These are phyloP conservation scores for Fragilaria crotonensis DNA, from an alignment of 108 stramenopile species.

Conservation along the genomic window DNA sequence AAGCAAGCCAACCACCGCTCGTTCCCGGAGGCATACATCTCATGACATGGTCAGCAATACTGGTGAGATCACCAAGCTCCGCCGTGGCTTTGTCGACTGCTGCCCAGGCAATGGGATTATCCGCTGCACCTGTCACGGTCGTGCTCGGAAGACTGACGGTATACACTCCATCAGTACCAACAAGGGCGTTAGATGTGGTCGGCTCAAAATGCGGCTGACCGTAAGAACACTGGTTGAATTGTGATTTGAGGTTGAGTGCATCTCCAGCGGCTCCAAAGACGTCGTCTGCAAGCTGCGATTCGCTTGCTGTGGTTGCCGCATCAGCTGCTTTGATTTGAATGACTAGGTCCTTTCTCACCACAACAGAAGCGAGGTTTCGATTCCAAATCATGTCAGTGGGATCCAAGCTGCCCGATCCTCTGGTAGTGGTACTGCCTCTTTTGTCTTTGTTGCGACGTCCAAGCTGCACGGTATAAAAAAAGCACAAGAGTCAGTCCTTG, in stretches of 20 bases:
- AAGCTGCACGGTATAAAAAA: not conserved
- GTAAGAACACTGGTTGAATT: conserved; percentile 15
- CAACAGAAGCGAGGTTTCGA: not conserved
- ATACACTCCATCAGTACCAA: conserved; percentile 9
- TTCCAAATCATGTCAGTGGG: not conserved
- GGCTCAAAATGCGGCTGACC: conserved; percentile 8
- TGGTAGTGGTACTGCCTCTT: no score
- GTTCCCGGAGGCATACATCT: conserved; percentile 38
- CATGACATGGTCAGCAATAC: conserved; percentile 29
- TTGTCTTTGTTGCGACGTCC: not conserved
- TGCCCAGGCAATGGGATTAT: conserved; percentile 14
- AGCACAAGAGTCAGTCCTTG: no score
- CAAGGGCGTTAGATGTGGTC: not conserved
- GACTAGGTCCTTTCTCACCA: conserved; percentile 2
- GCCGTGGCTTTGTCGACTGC: conserved; percentile 10
- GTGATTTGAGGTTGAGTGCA: conserved; percentile 11
- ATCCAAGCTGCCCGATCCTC: not conserved
- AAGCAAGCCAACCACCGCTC: conserved; percentile 16
- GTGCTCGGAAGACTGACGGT: conserved; percentile 12
- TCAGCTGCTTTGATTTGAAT: conserved; percentile 17
- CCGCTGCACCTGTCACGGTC: conserved; percentile 3
- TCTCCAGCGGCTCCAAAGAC: conserved; percentile 18
- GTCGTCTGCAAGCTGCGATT: conserved; percentile 5
- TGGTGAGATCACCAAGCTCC: conserved; percentile 6
- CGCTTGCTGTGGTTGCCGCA: conserved; percentile 4